Evolutionary conservation across 2,329 filamentous ascomycete species (phyloP).

Genomic region (Xylaria sp.): DNA sequence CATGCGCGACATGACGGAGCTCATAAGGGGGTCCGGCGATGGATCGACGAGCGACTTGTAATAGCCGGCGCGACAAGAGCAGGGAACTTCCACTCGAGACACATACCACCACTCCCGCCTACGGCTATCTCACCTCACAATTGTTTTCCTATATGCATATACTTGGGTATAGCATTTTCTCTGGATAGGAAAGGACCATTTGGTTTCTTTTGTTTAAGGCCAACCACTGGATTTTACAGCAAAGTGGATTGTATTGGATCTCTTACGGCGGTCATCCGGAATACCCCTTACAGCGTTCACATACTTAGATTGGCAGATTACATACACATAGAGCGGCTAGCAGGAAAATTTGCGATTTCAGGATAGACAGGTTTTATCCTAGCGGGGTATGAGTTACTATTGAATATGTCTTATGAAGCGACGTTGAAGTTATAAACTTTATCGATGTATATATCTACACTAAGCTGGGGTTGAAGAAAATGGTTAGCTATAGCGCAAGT

Average conservation of each 20-base stretch:
- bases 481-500: too few species aligned
- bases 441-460: background rate
- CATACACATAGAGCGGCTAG: constrained; percentile 11
- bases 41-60: background rate
- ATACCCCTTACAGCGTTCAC: background rate
- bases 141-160: background rate
- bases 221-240: background rate
- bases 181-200: background rate
- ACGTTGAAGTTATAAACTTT: background rate
- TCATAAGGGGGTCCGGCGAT: constrained; percentile 48
- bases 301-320: constrained; percentile 6
- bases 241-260: background rate
- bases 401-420: constrained; percentile 4
- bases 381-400: constrained; percentile 2
- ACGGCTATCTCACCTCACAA: background rate
- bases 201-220: background rate
- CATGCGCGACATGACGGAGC: constrained; percentile 64
- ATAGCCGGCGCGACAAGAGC: background rate
- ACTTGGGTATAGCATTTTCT: background rate
- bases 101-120: background rate
- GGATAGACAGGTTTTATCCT: constrained; percentile 5
- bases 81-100: background rate
- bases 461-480: background rate
- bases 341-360: constrained; percentile 1
- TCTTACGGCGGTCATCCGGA: background rate